Percentiles rank a stretch among this genome's conserved stretches.
phyloP scores from a whole-genome alignment of 2,329 filamentous ascomycete species.

The Pyrenochaeta sp. region DNA sequence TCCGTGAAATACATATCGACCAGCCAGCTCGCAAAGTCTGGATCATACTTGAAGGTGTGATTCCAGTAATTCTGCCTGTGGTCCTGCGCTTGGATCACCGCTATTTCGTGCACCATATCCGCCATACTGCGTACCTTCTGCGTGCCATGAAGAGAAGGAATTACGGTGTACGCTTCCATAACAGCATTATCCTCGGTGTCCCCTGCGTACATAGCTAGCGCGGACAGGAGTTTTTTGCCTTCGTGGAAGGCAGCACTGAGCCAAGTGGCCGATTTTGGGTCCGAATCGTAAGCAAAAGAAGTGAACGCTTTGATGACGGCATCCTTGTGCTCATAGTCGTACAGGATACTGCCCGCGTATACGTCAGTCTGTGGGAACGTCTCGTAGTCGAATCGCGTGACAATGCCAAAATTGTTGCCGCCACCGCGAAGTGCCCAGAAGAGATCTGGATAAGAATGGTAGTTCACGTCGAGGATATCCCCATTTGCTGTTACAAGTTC shows the following conservation, averaged over 20 bases:
- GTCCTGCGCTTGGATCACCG: conserved; percentile 44
- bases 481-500: conserved; percentile 40
- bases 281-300: conserved; percentile 6
- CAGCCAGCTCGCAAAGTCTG: conserved; percentile 27
- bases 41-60: conserved; percentile 29
- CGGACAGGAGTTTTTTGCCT: conserved; percentile 5
- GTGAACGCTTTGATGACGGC: conserved; percentile 9
- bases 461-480: conserved; percentile 29
- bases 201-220: conserved; percentile 9
- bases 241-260: conserved; percentile 1
- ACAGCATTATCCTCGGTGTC: neutral
- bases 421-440: conserved; percentile 47
- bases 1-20: conserved; percentile 23
- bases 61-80: conserved; percentile 35
- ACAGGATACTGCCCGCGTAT: conserved; percentile 10
- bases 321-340: conserved; percentile 8
- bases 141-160: conserved; percentile 12
- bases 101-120: conserved; percentile 35
- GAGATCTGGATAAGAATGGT: conserved; percentile 46
- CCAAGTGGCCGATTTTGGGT: conserved; percentile 13
- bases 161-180: conserved; percentile 6
- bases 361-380: conserved; percentile 21
- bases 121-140: conserved; percentile 13
- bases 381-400: conserved; percentile 31
- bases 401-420: conserved; percentile 40